Evolutionary conservation across 805 yeast species (phyloP).

Genomic region (Clavispora carvajalis): DNA sequence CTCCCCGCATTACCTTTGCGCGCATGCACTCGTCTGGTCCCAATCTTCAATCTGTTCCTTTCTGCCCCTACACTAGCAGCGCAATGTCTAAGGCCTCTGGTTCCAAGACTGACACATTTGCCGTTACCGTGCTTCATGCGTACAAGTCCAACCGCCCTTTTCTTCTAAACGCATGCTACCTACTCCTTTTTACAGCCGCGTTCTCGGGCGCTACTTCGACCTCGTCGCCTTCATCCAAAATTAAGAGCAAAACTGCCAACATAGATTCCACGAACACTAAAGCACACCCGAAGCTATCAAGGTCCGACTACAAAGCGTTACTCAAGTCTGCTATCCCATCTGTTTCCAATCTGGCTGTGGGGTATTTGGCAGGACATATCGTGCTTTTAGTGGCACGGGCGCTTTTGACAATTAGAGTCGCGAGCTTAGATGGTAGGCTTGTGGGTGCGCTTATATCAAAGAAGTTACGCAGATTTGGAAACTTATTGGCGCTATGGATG

Average conservation of each 20-base stretch:
- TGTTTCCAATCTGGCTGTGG: conserved; percentile 22
- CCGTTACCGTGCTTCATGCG: conserved; percentile 25
- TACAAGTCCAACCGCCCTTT: conserved; percentile 37
- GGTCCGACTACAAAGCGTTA: conserved; percentile 26
- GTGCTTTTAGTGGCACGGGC: conserved; percentile 63
- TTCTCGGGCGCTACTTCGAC: conserved; percentile 38
- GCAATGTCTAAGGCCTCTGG: conserved; percentile 2
- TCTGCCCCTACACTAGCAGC: not conserved
- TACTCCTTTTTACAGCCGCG: conserved; percentile 37
- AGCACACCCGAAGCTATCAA: conserved; percentile 23
- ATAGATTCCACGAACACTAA: conserved; percentile 7
- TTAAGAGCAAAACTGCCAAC: conserved; percentile 4
- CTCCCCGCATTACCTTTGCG: conserved; percentile 5
- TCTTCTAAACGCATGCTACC: conserved; percentile 37
- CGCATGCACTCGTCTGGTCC: not conserved
- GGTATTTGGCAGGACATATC: conserved; percentile 48
- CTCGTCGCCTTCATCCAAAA: conserved; percentile 8
- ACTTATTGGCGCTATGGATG: conserved; percentile 72
- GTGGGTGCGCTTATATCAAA: conserved; percentile 79
- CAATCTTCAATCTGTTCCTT: not conserved
- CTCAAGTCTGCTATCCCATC: conserved; percentile 33
- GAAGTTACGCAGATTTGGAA: conserved; percentile 57
- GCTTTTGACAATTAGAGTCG: conserved; percentile 70
- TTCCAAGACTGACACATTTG: conserved; percentile 13
- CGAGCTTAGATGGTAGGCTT: conserved; percentile 77